Evolutionary conservation across 2,329 filamentous ascomycete genomes (phyloP).

Genomic region (Penicillium vulpinum): DNA sequence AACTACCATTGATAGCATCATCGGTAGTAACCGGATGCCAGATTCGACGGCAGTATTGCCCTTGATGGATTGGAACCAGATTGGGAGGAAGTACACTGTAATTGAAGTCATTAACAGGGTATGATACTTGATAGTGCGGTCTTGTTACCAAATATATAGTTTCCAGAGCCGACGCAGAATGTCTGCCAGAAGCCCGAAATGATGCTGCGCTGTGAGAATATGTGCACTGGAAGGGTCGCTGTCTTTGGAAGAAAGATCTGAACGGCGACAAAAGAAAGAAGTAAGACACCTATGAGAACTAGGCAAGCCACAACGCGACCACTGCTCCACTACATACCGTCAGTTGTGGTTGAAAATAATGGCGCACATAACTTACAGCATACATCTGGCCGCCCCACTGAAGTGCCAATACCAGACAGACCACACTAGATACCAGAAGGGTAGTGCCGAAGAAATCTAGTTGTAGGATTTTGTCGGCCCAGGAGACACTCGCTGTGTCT

Average conservation of each 20-base stretch:
- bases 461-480: slow-evolving; percentile 39
- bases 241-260: neutral
- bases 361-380: neutral
- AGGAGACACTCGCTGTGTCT: slow-evolving; percentile 22
- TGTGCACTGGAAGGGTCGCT: neutral
- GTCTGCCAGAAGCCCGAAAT: neutral
- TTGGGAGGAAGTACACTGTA: neutral
- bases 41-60: neutral
- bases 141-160: neutral
- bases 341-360: neutral
- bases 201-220: neutral
- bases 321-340: neutral
- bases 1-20: neutral
- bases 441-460: slow-evolving; percentile 41
- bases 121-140: neutral
- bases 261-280: neutral
- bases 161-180: neutral
- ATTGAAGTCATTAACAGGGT: neutral
- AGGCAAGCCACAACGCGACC: neutral
- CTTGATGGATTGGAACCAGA: neutral
- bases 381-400: slow-evolving; percentile 28
- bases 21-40: neutral
- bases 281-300: neutral
- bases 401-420: slow-evolving; percentile 27
- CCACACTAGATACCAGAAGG: slow-evolving; percentile 28